phyloP scores from a whole-genome alignment of 2,329 filamentous ascomycete genomes.

The Thielaviopsis punctulata region DNA sequence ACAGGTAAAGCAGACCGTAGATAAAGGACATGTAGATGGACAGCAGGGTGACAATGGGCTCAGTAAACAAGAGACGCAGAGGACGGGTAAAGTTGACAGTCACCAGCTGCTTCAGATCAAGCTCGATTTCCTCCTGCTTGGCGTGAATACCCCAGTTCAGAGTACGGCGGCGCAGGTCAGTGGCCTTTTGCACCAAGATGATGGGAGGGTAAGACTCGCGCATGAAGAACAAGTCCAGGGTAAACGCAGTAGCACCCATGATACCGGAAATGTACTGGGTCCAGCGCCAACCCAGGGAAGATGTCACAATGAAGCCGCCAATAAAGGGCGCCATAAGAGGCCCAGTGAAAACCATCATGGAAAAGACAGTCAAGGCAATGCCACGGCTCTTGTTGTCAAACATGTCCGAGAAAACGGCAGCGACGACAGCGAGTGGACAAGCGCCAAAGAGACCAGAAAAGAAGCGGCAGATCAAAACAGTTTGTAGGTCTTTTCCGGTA shows the following conservation, averaged over 20 bases:
- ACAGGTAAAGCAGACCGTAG: slow-evolving; percentile 67
- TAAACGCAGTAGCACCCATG: slow-evolving; percentile 44
- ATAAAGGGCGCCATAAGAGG: slow-evolving; percentile 52
- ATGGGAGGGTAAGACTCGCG: slow-evolving; percentile 54
- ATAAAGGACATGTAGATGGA: slow-evolving; percentile 61
- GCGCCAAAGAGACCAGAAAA: slow-evolving; percentile 58
- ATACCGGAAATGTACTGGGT: slow-evolving; percentile 47
- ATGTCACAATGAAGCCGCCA: slow-evolving; percentile 45
- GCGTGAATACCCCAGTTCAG: slow-evolving; percentile 56
- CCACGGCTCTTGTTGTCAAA: slow-evolving; percentile 47
- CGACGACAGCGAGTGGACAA: slow-evolving; percentile 50
- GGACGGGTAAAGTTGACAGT: slow-evolving; percentile 52
- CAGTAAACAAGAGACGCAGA: slow-evolving; percentile 45
- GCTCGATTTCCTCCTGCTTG: slow-evolving; percentile 54
- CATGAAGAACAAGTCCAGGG: slow-evolving; percentile 43
- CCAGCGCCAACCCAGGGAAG: slow-evolving; percentile 55
- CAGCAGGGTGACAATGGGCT: slow-evolving; percentile 51
- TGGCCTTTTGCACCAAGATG: slow-evolving; percentile 43
- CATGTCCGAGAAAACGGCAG: slow-evolving; percentile 57
- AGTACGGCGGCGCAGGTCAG: slow-evolving; percentile 43
- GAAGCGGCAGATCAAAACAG: slow-evolving; percentile 54
- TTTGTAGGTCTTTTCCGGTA: slow-evolving; percentile 49
- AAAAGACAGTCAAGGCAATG: slow-evolving; percentile 26
- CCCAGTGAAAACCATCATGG: slow-evolving; percentile 41
- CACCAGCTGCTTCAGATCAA: slow-evolving; percentile 45